These are phyloP conservation scores for Mycena galopus DNA, from an alignment of 768 basidiomycete species.

Conservation along the genomic window DNA sequence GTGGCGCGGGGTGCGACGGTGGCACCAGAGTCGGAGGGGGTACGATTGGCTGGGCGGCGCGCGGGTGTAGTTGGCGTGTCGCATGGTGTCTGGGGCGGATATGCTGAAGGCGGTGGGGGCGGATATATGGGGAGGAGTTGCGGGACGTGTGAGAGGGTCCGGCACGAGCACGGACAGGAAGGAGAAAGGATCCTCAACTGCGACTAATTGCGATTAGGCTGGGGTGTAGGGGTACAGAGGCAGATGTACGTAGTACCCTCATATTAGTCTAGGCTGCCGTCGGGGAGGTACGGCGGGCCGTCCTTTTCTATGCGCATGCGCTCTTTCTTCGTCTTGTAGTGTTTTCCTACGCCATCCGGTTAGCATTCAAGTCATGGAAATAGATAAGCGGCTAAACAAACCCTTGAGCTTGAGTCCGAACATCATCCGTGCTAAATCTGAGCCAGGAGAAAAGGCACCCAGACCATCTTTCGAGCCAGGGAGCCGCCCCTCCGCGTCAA, in stretches of 20 bases:
- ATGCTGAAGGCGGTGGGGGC: conserved; percentile 35
- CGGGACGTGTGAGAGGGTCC: conserved; percentile 67
- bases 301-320: conserved; percentile 81
- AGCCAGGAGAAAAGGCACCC: conserved; percentile 77
- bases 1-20: conserved; percentile 17
- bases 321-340: conserved; percentile 86
- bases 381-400: conserved; percentile 39
- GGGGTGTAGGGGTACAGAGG: too few relatives aligned
- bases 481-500: conserved; percentile 78
- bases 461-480: conserved; percentile 85
- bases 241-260: conserved; percentile 59
- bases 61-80: conserved; percentile 38
- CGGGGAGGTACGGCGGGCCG: conserved; percentile 76
- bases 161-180: conserved; percentile 74
- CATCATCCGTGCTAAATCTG: conserved; percentile 81
- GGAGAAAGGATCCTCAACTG: conserved; percentile 86
- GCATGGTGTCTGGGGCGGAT: conserved; percentile 42
- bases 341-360: conserved; percentile 66
- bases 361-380: not conserved
- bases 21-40: conserved; percentile 33
- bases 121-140: conserved; percentile 70
- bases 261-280: conserved; percentile 84
- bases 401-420: conserved; percentile 83
- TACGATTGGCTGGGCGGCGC: conserved; percentile 35
- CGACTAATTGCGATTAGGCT: conserved; percentile 1